phyloP scores from a whole-genome alignment of 805 yeast genomes.

The Metschnikowia kunwiensis region DNA sequence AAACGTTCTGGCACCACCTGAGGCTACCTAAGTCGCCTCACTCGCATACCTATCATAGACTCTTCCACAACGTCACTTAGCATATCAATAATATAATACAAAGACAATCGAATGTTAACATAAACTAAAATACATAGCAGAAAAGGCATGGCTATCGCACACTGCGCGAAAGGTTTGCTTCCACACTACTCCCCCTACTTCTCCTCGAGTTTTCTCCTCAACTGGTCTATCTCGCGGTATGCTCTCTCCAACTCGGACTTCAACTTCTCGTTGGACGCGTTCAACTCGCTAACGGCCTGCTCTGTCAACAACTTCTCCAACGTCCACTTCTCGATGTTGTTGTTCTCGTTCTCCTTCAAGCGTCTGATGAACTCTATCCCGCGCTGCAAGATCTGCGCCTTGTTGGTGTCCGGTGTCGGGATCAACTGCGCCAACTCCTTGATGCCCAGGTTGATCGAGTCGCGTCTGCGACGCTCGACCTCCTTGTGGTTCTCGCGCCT shows the following conservation, averaged over 20 bases:
- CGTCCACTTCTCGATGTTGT: slow-evolving; percentile 92
- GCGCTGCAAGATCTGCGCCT: slow-evolving; percentile 82
- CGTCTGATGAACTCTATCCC: slow-evolving; percentile 90
- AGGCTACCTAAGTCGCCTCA: too few species aligned
- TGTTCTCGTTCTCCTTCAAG: slow-evolving; percentile 84
- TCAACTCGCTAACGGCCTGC: slow-evolving; percentile 83
- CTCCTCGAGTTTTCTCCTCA: slow-evolving; percentile 48
- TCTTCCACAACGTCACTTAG: background rate
- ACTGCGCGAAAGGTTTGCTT: background rate
- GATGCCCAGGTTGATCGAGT: slow-evolving; percentile 83
- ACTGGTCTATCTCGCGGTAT: slow-evolving; percentile 84
- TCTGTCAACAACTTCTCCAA: slow-evolving; percentile 88
- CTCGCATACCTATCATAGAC: background rate
- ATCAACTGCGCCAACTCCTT: slow-evolving; percentile 71
- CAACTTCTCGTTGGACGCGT: slow-evolving; percentile 81
- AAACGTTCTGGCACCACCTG: too few species aligned
- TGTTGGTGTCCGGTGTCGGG: slow-evolving; percentile 83
- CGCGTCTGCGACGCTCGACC: slow-evolving; percentile 90
- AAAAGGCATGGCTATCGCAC: background rate
- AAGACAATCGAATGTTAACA: background rate
- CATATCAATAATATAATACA: background rate
- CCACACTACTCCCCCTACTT: slow-evolving; percentile 10
- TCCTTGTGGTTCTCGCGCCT: slow-evolving; percentile 92
- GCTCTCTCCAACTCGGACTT: slow-evolving; percentile 87
- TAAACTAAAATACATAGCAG: background rate